phyloP scores from a whole-genome alignment of 2,329 filamentous ascomycete genomes.

The Daldinia eschscholtzii region DNA sequence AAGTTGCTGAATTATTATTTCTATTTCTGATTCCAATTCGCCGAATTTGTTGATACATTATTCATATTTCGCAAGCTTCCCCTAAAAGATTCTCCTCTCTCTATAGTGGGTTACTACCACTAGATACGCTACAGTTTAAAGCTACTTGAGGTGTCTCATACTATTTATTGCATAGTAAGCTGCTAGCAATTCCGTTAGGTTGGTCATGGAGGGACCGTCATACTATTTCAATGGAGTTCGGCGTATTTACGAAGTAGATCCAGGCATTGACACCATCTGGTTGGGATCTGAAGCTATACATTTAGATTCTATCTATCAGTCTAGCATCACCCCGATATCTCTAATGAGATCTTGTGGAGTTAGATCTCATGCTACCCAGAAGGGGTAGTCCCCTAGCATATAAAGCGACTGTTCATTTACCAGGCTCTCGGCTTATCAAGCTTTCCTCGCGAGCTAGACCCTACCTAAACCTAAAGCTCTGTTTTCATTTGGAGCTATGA shows the following conservation, averaged over 20 bases:
- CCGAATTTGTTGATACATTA: background rate
- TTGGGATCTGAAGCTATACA: background rate
- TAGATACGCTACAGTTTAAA: background rate
- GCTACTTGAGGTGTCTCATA: constrained; percentile 1
- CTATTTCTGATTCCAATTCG: background rate
- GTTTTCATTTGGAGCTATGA: background rate
- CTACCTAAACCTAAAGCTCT: background rate
- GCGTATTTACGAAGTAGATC: background rate
- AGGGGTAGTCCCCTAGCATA: background rate
- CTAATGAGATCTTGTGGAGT: constrained; percentile 18
- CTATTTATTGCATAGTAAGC: background rate
- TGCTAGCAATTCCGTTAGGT: constrained; percentile 1
- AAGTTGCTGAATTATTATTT: background rate
- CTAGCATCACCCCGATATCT: constrained; percentile 14
- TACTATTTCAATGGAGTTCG: background rate
- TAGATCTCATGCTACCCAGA: background rate
- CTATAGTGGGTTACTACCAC: background rate
- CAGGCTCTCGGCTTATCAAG: background rate
- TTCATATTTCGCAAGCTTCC: background rate
- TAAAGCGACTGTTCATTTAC: background rate
- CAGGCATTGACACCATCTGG: background rate
- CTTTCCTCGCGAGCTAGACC: background rate
- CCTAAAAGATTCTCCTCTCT: no score
- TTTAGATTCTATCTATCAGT: background rate
- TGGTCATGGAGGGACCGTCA: background rate